Evolutionary conservation across 495 filamentous ascomycete genomes (phyloP).

Genomic region (Hypoxylon subgilvum): DNA sequence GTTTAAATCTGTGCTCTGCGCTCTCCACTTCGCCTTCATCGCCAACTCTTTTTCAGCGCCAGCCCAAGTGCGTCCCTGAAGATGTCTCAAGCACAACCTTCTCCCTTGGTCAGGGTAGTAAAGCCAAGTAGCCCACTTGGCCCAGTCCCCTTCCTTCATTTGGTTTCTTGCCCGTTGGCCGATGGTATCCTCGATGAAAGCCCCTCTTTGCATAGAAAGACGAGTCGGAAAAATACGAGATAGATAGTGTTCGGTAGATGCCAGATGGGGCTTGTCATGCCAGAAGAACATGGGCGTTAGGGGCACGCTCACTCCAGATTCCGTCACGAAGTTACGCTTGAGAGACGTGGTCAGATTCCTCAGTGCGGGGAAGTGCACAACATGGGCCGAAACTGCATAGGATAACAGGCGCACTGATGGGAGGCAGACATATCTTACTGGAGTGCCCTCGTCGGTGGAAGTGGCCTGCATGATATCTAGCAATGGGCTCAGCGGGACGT

Average conservation of each 20-base stretch:
- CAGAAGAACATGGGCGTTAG: slow-evolving; percentile 58
- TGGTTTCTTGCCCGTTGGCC: slow-evolving; percentile 54
- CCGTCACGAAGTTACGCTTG: slow-evolving; percentile 43
- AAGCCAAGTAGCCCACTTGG: slow-evolving; percentile 56
- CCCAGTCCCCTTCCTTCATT: slow-evolving; percentile 55
- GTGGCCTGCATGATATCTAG: slow-evolving; percentile 49
- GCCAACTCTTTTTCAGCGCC: slow-evolving; percentile 42
- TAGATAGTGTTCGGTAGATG: slow-evolving; percentile 51
- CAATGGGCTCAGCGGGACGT: slow-evolving; percentile 47
- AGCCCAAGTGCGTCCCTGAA: slow-evolving; percentile 52
- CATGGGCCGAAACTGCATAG: slow-evolving; percentile 51
- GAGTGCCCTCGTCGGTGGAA: slow-evolving; percentile 20
- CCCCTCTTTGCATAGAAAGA: slow-evolving; percentile 47
- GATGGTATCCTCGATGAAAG: slow-evolving; percentile 55
- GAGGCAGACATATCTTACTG: slow-evolving; percentile 51
- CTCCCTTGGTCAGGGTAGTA: slow-evolving; percentile 53
- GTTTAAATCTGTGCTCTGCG: slow-evolving; percentile 1
- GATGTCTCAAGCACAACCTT: slow-evolving; percentile 48
- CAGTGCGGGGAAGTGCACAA: slow-evolving; percentile 45
- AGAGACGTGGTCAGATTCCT: slow-evolving; percentile 45
- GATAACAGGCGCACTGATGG: slow-evolving; percentile 51
- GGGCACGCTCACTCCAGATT: slow-evolving; percentile 38
- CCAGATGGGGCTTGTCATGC: slow-evolving; percentile 58
- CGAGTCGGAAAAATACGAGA: slow-evolving; percentile 49
- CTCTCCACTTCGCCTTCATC: slow-evolving; percentile 28